Evolutionary conservation across 2,329 filamentous ascomycete species (phyloP).

Genomic region (Hypoxylon sp.): DNA sequence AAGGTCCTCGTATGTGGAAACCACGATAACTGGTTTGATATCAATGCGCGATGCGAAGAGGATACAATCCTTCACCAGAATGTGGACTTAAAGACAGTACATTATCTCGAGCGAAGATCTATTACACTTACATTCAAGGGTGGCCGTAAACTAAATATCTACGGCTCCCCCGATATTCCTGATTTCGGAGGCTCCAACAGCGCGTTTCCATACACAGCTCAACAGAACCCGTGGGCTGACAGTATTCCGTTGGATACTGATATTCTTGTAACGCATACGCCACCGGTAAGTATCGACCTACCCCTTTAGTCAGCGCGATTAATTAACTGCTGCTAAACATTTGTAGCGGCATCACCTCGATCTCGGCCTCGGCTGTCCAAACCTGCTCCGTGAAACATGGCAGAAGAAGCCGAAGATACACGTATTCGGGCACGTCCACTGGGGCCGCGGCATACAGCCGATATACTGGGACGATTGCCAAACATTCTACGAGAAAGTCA

Average conservation of each 20-base stretch:
- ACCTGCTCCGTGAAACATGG: slow-evolving; percentile 80
- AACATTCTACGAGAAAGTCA: slow-evolving; percentile 77
- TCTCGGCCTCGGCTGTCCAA: slow-evolving; percentile 77
- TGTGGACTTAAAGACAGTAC: slow-evolving; percentile 77
- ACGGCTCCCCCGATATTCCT: slow-evolving; percentile 86
- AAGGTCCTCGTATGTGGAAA: slow-evolving; percentile 91
- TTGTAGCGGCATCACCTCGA: slow-evolving; percentile 77
- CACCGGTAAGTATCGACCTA: slow-evolving; percentile 67
- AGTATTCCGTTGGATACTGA: slow-evolving; percentile 81
- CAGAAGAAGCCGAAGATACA: slow-evolving; percentile 81
- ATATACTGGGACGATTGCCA: slow-evolving; percentile 84
- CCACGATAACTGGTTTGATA: slow-evolving; percentile 89
- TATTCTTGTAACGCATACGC: slow-evolving; percentile 85
- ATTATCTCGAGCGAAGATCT: slow-evolving; percentile 81
- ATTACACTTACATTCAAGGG: slow-evolving; percentile 74
- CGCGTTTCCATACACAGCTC: slow-evolving; percentile 82
- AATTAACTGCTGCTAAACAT: slow-evolving; percentile 3
- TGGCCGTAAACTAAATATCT: slow-evolving; percentile 76
- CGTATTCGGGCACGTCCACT: slow-evolving; percentile 89
- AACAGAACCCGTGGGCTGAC: slow-evolving; percentile 78
- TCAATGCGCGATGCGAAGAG: slow-evolving; percentile 69
- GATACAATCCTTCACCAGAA: slow-evolving; percentile 67
- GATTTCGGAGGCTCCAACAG: slow-evolving; percentile 78
- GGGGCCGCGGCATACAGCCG: slow-evolving; percentile 77
- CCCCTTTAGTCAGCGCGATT: neutral